phyloP scores from a whole-genome alignment of 768 basidiomycete genomes.

The Astraeus odoratus region DNA sequence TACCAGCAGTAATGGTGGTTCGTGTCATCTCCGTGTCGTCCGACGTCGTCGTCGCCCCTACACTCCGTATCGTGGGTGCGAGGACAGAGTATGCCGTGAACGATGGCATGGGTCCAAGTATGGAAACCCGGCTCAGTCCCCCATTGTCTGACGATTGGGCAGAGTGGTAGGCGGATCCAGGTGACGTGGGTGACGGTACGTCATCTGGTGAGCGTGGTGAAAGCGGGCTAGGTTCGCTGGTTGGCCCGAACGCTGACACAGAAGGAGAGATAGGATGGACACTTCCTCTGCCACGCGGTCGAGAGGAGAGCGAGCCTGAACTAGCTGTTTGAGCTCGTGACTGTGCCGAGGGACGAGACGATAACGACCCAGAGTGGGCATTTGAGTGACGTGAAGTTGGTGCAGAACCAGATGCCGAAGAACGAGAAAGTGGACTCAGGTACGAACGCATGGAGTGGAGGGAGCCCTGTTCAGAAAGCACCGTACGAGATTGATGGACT shows the following conservation, averaged over 20 bases:
- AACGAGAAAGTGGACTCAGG: constrained; percentile 38
- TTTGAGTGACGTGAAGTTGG: constrained; percentile 38
- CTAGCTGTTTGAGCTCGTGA: constrained; percentile 31
- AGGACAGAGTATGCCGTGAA: constrained; percentile 18
- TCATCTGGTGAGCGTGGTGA: constrained; percentile 15
- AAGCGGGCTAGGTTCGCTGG: constrained; percentile 14
- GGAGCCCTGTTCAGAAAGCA: constrained; percentile 57
- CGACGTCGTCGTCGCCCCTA: constrained; percentile 25
- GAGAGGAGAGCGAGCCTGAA: constrained; percentile 41
- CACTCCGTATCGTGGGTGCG: constrained; percentile 25
- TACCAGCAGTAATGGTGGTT: constrained; percentile 13
- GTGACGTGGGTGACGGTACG: constrained; percentile 6
- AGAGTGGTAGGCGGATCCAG: neutral
- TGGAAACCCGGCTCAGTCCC: constrained; percentile 18
- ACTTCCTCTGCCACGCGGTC: constrained; percentile 37
- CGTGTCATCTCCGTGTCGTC: constrained; percentile 24
- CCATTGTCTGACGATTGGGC: constrained; percentile 4
- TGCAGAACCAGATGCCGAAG: constrained; percentile 45
- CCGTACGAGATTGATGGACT: constrained; percentile 33
- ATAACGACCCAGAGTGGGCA: constrained; percentile 43
- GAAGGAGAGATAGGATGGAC: constrained; percentile 37
- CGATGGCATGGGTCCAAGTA: constrained; percentile 29
- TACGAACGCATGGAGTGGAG: constrained; percentile 58
- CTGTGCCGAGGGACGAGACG: constrained; percentile 45
- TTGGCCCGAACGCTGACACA: constrained; percentile 41